Percentiles rank a stretch among this genome's conserved stretches.
Conservation (phyloP, 1,284 basidiomycete genomes). For the Apiotrichum sp. region DNA sequence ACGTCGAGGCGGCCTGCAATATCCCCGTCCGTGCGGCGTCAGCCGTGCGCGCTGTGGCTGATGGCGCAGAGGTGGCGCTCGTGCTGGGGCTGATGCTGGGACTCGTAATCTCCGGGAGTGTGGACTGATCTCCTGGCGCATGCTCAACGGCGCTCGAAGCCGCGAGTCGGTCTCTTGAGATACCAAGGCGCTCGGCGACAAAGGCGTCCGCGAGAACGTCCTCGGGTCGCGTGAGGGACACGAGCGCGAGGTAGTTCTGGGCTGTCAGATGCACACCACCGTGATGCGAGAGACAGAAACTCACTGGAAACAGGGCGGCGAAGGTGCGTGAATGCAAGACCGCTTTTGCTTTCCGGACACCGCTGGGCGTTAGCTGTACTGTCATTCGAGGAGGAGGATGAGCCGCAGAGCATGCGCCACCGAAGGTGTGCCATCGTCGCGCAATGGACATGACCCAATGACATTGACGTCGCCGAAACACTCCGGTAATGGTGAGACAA, state of each 20-base stretch:
- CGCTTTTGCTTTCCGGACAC: constrained; percentile 25
- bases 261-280: background rate
- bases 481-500: too few relatives aligned
- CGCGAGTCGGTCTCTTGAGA: background rate
- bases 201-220: constrained; percentile 31
- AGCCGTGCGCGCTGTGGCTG: too few relatives aligned
- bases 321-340: constrained; percentile 39
- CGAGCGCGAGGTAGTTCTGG: constrained; percentile 38
- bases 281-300: constrained; percentile 3
- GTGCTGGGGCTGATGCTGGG: too few relatives aligned
- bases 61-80: too few relatives aligned
- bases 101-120: too few relatives aligned
- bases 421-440: too few relatives aligned
- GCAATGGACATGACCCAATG: too few relatives aligned
- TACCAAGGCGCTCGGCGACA: constrained; percentile 24
- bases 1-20: too few relatives aligned
- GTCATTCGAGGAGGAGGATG: too few relatives aligned
- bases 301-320: constrained; percentile 34
- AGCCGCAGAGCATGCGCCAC: too few relatives aligned
- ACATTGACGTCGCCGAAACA: too few relatives aligned
- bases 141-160: background rate
- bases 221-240: constrained; percentile 26
- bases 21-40: too few relatives aligned
- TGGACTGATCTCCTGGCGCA: background rate
- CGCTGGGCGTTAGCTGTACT: background rate